Conservation (phyloP, 1,139 yeast species). For the Nadsonia starkeyi-henricii region DNA sequence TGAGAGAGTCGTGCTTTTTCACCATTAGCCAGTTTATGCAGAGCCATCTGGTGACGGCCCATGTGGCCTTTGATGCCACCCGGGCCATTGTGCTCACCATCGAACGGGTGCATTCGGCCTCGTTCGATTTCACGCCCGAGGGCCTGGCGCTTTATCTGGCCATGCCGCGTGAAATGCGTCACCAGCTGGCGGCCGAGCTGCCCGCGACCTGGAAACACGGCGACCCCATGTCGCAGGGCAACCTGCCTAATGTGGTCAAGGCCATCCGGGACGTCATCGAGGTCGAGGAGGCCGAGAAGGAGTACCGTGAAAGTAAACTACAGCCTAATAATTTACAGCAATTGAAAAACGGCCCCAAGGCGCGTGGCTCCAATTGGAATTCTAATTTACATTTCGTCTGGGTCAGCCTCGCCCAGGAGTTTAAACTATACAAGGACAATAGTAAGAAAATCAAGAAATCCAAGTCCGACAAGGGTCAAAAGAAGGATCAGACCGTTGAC, state of each 20-base stretch:
- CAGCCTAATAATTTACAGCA: constrained; percentile 16
- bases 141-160: constrained; percentile 60
- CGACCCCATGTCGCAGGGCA: constrained; percentile 61
- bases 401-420: constrained; percentile 43
- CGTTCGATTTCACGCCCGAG: constrained; percentile 57
- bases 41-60: constrained; percentile 18
- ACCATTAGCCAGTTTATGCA: constrained; percentile 46
- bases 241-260: constrained; percentile 43
- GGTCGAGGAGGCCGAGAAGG: constrained; percentile 24
- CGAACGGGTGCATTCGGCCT: constrained; percentile 34
- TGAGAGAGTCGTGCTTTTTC: constrained; percentile 66
- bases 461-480: constrained; percentile 24
- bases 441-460: constrained; percentile 15
- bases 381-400: constrained; percentile 77
- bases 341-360: constrained; percentile 36
- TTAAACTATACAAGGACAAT: constrained; percentile 17
- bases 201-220: constrained; percentile 47
- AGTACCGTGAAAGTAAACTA: constrained; percentile 13
- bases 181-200: neutral
- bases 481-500: constrained; percentile 11
- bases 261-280: constrained; percentile 49
- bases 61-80: constrained; percentile 13
- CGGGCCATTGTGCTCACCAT: constrained; percentile 26
- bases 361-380: constrained; percentile 34
- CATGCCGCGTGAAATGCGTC: neutral